Base-by-base conservation (phyloP, 225 moss, liverwort and hornwort species). In the Polytrichum commune region DNA sequence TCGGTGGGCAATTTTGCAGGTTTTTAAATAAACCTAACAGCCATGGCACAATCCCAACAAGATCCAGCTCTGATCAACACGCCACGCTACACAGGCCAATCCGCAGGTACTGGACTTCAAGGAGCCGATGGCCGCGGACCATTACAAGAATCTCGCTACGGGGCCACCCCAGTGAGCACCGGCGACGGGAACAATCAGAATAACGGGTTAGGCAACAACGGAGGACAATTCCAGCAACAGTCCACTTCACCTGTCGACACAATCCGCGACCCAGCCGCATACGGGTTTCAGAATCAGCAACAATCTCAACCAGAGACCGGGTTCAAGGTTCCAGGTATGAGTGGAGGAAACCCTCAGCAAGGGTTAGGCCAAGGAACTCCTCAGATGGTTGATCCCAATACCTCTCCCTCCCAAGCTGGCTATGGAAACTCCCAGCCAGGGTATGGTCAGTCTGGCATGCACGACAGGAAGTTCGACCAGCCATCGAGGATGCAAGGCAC, bases 121-220 rank as follows among this genome's bases (percentile, higher is more conserved):
- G 71, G 74, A 8, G 54, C 5, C 0, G 7, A 78, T 60, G 66
- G 57, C 7, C 73, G 62, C 0, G 86, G 83, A 0, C 81, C 81
- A 0, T 71, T 68, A 0, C 76, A 74, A 8, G 85, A 85, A 29
- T 71, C 81, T 9, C 81, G 85, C 4, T 85, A 85, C n/a, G 85
- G 85, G 55, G 85, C 85, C 0, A 74, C 32, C 2, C 78, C 83
- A 2, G 19, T 73, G 32, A 69, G 13, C 60, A 60, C 75, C 4
- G 75, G 75, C 29, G 19, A 75, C 71, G 81, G 79, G 72, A 71
- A 13, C 18, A 4, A 68, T 2, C 54, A 54, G 25, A 55, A 66
- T 25, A 0, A 6, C 0, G 57, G 22, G n/a, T 6, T n/a, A 6
- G 58, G 58, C 0, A 9, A 1, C 22, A 6, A 58, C 58, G 24